Evolutionary conservation across 2,329 filamentous ascomycete species (phyloP), one percentile per base, ranked within the genome.

Genomic region (Arthrobotrys conoides): DNA sequence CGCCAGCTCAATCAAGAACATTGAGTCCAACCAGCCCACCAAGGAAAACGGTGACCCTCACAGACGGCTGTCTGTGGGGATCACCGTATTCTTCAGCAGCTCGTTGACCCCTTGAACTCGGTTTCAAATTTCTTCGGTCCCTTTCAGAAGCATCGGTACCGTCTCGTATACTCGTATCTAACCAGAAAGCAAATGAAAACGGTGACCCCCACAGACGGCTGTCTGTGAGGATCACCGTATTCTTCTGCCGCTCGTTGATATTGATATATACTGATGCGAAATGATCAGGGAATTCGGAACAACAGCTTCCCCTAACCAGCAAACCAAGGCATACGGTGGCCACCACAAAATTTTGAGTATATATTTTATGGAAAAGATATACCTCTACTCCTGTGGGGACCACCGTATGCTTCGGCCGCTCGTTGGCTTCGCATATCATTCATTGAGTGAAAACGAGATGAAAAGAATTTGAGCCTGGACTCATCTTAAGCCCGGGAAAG

Each of bases 351-450:
- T 51, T 20, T 61, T 77, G 67, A 76, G 72, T 76, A 76, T 77
- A 77, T 77, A 67, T 65, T 77, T 61, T 61, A 61, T 63, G 49
- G 72, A 68, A 76, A 77, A 71, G 73, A 77, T 77, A 77, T 77
- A 77, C 73, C 73, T 77, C 73, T 77, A 77, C 73, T 77, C 73
- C 73, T 77, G 73, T 77, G 73, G 73, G 73, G 73, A 77, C 73
- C 73, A 77, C 73, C 73, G 73, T 77, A 77, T 57, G 73, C 73
- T 68, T 77, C 53, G 27, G 41, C 41, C 8, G 73, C 61, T 77
- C 66, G 73, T 53, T 57, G 55, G 49, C 8, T 33, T 22, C 38
- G 3, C n/a, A 2, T 41, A 12, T 48, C 53, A 18, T 64, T 27
- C 5, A 55, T 44, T n/a, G 38, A 41, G n/a, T 14, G 16, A 46